These are phyloP conservation scores for Saposhnikovia divaricata DNA, from an alignment of 129 eudicot species.

Conservation along the genomic window DNA sequence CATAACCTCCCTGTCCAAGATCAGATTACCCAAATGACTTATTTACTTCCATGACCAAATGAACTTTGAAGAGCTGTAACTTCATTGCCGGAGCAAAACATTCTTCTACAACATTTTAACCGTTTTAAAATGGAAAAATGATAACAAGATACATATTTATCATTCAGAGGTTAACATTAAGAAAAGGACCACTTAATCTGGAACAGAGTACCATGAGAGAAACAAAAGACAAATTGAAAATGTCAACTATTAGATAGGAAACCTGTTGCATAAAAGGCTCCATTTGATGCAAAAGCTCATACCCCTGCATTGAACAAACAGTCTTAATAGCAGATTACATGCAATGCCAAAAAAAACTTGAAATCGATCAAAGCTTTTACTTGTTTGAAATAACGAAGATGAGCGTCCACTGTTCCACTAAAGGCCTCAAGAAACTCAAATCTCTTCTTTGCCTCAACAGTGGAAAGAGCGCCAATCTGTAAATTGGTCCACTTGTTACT, in stretches of 20 bases:
- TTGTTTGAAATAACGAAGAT: conserved; percentile 80
- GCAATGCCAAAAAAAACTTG: neutral
- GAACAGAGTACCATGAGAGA: neutral
- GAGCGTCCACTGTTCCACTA: conserved; percentile 85
- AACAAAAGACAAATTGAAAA: neutral
- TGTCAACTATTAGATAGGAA: neutral
- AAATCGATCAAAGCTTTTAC: conserved; percentile 20
- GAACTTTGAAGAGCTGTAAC: neutral
- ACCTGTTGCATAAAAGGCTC: conserved; percentile 90
- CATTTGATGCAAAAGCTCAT: conserved; percentile 88
- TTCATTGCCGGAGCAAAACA: neutral
- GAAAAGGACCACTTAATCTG: neutral
- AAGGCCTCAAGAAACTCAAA: conserved; percentile 88
- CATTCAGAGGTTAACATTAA: neutral
- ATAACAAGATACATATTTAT: neutral
- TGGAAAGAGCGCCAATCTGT: conserved; percentile 75
- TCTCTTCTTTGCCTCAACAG: conserved; percentile 82
- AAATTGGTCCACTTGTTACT: conserved; percentile 14
- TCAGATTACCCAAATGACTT: neutral
- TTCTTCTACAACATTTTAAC: neutral
- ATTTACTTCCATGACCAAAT: neutral
- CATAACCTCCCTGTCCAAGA: neutral
- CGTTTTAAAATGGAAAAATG: neutral
- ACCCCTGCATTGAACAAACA: conserved; percentile 43
- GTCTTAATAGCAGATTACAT: conserved; percentile 8